Percentiles rank a stretch among this genome's conserved stretches.
Conservation (phyloP, 768 basidiomycete genomes). For the Calocybe gangraenosa region DNA sequence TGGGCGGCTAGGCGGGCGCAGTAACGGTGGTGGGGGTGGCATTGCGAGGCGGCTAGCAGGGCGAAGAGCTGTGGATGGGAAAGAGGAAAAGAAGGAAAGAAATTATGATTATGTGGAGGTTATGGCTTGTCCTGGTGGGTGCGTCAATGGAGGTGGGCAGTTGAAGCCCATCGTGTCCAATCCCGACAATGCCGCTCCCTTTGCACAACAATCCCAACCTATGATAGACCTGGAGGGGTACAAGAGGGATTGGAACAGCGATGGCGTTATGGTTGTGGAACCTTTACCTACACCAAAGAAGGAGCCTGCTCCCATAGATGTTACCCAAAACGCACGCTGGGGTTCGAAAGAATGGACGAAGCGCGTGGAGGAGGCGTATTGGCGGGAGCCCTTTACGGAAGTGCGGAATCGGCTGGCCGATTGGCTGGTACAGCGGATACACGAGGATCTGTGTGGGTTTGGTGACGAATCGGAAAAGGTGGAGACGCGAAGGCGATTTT, state of each 20-base stretch:
- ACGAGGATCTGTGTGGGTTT: conserved; percentile 25
- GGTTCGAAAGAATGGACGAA: conserved; percentile 80
- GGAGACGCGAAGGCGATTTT: conserved; percentile 37
- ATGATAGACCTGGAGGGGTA: conserved; percentile 63
- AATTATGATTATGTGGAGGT: conserved; percentile 92
- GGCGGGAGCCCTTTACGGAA: conserved; percentile 36
- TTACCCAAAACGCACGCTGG: conserved; percentile 59
- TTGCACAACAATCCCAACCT: not conserved
- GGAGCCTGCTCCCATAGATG: conserved; percentile 8
- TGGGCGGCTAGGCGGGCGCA: conserved; percentile 34
- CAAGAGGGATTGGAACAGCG: conserved; percentile 54
- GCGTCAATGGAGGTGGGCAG: conserved; percentile 97
- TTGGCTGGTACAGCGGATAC: conserved; percentile 26
- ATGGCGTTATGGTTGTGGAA: conserved; percentile 37
- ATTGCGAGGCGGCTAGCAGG: conserved; percentile 23
- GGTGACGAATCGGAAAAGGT: conserved; percentile 37
- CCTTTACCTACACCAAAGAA: not conserved
- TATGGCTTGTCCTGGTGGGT: conserved; percentile 98
- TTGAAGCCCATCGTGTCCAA: conserved; percentile 34
- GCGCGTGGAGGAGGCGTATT: conserved; percentile 80
- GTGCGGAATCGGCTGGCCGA: conserved; percentile 26
- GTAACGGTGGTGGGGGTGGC: conserved; percentile 9
- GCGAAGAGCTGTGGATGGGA: conserved; percentile 29
- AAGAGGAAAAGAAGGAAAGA: conserved; percentile 33
- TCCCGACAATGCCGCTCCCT: not conserved